Percentiles rank a stretch among this genome's conserved stretches.
phyloP scores from a whole-genome alignment of 2,329 filamentous ascomycete species.

The Penicillium sp. region DNA sequence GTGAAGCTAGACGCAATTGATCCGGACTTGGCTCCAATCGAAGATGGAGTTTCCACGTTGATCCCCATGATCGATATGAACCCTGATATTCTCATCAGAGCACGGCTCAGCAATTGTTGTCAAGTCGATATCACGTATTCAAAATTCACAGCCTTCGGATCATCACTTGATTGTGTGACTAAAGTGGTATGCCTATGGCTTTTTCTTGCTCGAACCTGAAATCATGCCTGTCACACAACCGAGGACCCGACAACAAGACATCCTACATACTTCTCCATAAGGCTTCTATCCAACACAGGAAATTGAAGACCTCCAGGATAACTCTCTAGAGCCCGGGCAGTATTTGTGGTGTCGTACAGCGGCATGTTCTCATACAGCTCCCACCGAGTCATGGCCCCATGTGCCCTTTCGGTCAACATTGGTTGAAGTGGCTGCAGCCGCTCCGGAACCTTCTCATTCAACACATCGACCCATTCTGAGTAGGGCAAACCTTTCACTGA shows the following conservation, averaged over 20 bases:
- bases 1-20: too few species aligned
- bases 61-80: too few species aligned
- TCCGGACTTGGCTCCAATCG: too few species aligned
- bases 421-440: slow-evolving; percentile 22
- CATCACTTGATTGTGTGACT: not conserved
- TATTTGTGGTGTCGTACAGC: slow-evolving; percentile 21
- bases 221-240: slow-evolving; percentile 43
- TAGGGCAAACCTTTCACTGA: slow-evolving; percentile 12
- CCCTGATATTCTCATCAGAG: too few species aligned
- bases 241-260: not conserved
- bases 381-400: slow-evolving; percentile 25
- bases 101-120: too few species aligned
- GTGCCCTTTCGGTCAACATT: slow-evolving; percentile 27
- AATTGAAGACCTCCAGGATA: not conserved
- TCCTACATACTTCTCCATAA: not conserved
- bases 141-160: too few species aligned
- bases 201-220: slow-evolving; percentile 42
- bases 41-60: too few species aligned
- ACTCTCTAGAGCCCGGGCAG: not conserved
- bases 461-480: slow-evolving; percentile 15
- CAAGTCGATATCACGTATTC: too few species aligned
- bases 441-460: slow-evolving; percentile 4
- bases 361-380: slow-evolving; percentile 31
- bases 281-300: not conserved
- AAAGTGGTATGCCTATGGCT: not conserved